Evolutionary conservation across 73 alveolate genomes (phyloP).

Genomic region (Tetrahymena borealis): DNA sequence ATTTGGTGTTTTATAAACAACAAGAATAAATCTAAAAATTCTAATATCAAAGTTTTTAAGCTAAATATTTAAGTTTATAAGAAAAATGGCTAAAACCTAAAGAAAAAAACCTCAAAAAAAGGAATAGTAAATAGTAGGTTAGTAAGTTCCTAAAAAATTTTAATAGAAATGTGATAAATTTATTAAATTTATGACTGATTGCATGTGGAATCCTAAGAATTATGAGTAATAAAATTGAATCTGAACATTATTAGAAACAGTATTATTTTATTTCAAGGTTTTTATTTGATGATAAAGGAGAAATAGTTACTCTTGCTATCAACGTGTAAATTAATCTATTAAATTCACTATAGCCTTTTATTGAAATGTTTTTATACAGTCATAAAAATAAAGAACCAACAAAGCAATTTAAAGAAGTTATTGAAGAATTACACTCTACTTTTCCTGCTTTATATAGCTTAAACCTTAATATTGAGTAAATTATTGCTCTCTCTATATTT

Average conservation of each 20-base stretch:
- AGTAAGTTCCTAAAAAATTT: background rate
- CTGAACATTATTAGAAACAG: background rate
- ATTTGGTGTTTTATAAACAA: too few species aligned
- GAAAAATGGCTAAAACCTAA: background rate
- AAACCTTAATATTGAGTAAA: background rate
- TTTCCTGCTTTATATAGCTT: background rate
- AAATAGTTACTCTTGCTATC: background rate
- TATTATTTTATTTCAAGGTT: background rate
- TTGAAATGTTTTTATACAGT: background rate
- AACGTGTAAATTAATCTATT: background rate
- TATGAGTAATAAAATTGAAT: background rate
- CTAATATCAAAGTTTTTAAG: background rate
- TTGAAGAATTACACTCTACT: background rate
- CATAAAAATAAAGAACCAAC: background rate
- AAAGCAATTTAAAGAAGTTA: background rate
- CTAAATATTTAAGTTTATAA: background rate
- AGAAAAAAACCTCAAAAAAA: background rate
- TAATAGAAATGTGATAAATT: background rate
- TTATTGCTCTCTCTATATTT: background rate
- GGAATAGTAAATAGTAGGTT: background rate
- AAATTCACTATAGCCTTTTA: too few species aligned
- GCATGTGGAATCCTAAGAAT: background rate
- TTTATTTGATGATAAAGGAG: background rate
- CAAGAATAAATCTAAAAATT: background rate
- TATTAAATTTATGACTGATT: background rate